phyloP scores from a whole-genome alignment of 2,329 filamentous ascomycete genomes.

The Alternaria incomplexa region DNA sequence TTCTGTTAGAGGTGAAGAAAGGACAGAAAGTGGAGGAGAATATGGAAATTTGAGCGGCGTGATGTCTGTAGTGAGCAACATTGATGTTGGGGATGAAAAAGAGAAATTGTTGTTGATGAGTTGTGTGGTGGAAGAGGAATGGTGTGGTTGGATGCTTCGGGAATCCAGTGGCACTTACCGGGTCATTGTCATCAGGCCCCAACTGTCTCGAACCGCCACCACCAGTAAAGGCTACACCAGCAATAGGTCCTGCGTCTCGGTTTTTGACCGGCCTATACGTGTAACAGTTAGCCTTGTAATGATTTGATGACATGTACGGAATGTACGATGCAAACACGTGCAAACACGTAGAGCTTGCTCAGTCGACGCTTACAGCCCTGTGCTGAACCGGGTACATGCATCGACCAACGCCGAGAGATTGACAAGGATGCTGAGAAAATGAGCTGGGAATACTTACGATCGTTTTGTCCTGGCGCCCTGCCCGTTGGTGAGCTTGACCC shows the following conservation, averaged over 20 bases:
- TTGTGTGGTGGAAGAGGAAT: conserved; percentile 47
- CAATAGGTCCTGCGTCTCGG: conserved; percentile 67
- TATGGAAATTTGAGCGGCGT: conserved; percentile 41
- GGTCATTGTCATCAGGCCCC: conserved; percentile 63
- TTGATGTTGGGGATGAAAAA: conserved; percentile 39
- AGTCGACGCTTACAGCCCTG: conserved; percentile 36
- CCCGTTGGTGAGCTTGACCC: conserved; percentile 44
- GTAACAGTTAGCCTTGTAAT: conserved; percentile 39
- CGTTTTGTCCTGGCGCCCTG: conserved; percentile 46
- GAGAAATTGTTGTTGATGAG: conserved; percentile 36
- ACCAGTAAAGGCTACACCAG: conserved; percentile 64
- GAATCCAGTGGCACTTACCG: conserved; percentile 57
- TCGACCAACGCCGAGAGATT: conserved; percentile 22
- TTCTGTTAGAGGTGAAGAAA: conserved; percentile 50
- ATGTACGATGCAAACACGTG: conserved; percentile 34
- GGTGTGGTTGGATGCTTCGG: conserved; percentile 51
- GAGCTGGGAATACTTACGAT: conserved; percentile 41
- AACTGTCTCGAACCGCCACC: conserved; percentile 69
- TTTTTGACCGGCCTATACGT: conserved; percentile 74
- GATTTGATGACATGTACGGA: conserved; percentile 26
- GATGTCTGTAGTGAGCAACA: conserved; percentile 39
- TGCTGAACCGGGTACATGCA: conserved; percentile 33
- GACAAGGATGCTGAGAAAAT: conserved; percentile 17
- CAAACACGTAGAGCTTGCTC: conserved; percentile 43
- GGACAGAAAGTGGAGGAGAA: conserved; percentile 43